Evolutionary conservation across 1,284 basidiomycete genomes (phyloP).

Genomic region (Tranzscheliella williamsii): DNA sequence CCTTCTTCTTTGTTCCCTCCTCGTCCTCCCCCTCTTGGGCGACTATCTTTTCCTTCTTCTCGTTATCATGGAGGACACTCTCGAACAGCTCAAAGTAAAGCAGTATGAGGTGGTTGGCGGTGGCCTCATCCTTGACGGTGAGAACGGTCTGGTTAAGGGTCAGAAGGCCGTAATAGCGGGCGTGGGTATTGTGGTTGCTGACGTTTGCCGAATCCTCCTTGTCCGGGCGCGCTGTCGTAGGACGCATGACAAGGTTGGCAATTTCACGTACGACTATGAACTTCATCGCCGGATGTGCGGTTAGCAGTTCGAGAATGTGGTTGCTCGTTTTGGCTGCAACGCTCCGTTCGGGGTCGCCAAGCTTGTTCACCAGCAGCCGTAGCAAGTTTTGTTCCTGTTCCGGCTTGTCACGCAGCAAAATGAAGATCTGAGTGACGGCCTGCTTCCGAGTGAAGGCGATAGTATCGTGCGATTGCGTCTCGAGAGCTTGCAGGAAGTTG

Average conservation of each 20-base stretch:
- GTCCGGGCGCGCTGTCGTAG: constrained; percentile 36
- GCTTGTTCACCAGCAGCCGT: constrained; percentile 87
- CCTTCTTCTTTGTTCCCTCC: constrained; percentile 26
- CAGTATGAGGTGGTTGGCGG: constrained; percentile 82
- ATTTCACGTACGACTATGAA: constrained; percentile 84
- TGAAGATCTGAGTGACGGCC: constrained; percentile 70
- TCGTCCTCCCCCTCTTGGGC: constrained; percentile 40
- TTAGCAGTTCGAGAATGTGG: constrained; percentile 84
- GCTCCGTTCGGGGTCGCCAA: constrained; percentile 77
- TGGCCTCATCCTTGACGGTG: constrained; percentile 69
- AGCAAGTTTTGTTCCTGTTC: constrained; percentile 98
- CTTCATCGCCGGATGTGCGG: constrained; percentile 93
- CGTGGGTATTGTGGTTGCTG: constrained; percentile 66
- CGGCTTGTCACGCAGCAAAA: constrained; percentile 82
- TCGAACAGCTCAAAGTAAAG: constrained; percentile 95
- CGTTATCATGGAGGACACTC: constrained; percentile 65
- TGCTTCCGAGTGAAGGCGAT: constrained; percentile 85
- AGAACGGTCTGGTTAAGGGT: constrained; percentile 93
- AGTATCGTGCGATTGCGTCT: constrained; percentile 84
- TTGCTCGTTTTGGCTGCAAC: constrained; percentile 88
- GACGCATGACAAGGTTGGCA: constrained; percentile 74
- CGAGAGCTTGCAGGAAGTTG: constrained; percentile 83
- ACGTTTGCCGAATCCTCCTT: constrained; percentile 10
- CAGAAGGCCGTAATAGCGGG: constrained; percentile 85
- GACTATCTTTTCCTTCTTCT: constrained; percentile 46